Evolutionary conservation across 495 filamentous ascomycete species (phyloP).

Genomic region (Hyphodiscus hymeniophilus): DNA sequence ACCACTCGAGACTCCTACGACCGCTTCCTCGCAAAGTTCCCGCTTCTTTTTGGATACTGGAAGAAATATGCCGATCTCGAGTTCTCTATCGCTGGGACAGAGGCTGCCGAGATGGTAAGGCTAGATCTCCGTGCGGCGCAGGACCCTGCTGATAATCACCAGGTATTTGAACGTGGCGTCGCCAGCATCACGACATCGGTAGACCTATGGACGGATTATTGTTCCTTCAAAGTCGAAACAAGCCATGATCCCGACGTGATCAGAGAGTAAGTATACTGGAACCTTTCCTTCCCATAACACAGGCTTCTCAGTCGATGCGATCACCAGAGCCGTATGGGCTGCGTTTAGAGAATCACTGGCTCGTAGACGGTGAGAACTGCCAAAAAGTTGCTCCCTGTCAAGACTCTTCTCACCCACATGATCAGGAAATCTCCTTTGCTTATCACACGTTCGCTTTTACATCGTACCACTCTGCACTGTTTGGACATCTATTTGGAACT

Average conservation of each 20-base stretch:
- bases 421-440: conserved; percentile 46
- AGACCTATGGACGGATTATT: conserved; percentile 96
- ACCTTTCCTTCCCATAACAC: conserved; percentile 63
- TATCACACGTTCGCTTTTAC: conserved; percentile 26
- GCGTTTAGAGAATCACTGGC: conserved; percentile 16
- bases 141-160: conserved; percentile 3
- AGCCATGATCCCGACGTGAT: conserved; percentile 90
- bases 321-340: conserved; percentile 12
- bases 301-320: conserved; percentile 26
- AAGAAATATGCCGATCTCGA: conserved; percentile 99
- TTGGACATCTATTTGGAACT: conserved; percentile 35
- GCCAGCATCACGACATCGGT: conserved; percentile 90
- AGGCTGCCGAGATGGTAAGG: conserved; percentile 93
- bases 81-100: conserved; percentile 92
- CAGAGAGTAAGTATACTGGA: conserved; percentile 92
- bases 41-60: conserved; percentile 96
- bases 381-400: conserved; percentile 22
- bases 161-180: conserved; percentile 94
- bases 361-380: conserved; percentile 27
- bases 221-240: conserved; percentile 93
- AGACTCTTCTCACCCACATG: conserved; percentile 48
- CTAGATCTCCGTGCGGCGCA: neutral
- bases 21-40: conserved; percentile 89
- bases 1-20: conserved; percentile 81
- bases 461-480: conserved; percentile 31